These are phyloP conservation scores for Ogataea trehaloabstinens DNA, from an alignment of 805 yeast genomes.

Conservation along the genomic window DNA sequence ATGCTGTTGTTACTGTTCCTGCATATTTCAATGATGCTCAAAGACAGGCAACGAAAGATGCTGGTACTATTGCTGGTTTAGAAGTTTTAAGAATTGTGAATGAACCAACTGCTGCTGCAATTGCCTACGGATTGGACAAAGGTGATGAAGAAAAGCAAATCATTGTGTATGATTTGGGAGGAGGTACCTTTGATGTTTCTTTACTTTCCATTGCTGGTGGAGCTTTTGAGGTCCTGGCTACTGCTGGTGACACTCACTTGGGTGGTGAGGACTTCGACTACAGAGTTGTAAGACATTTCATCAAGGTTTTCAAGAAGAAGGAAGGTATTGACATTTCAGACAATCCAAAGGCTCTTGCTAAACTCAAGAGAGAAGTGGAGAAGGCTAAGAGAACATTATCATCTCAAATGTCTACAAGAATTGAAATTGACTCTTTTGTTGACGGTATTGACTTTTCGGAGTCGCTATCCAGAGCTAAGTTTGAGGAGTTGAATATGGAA, in stretches of 20 bases:
- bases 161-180: conserved; percentile 92
- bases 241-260: conserved; percentile 80
- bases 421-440: conserved; percentile 91
- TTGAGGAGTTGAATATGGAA: conserved; percentile 92
- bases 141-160: conserved; percentile 83
- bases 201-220: conserved; percentile 76
- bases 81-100: conserved; percentile 85
- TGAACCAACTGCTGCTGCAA: conserved; percentile 97
- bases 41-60: conserved; percentile 92
- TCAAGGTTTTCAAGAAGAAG: conserved; percentile 89
- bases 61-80: conserved; percentile 88
- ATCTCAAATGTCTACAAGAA: conserved; percentile 91
- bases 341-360: conserved; percentile 84
- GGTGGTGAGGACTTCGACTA: conserved; percentile 88
- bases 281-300: conserved; percentile 80
- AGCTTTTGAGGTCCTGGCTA: conserved; percentile 77
- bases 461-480: conserved; percentile 94
- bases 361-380: conserved; percentile 96
- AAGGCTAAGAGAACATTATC: conserved; percentile 97
- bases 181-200: conserved; percentile 92
- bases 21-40: conserved; percentile 93
- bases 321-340: conserved; percentile 77
- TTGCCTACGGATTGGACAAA: conserved; percentile 91
- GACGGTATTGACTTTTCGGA: conserved; percentile 96
- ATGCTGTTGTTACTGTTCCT: conserved; percentile 91